Base-by-base conservation (phyloP, 441 rosid genomes). In the Jatropha multifida region DNA sequence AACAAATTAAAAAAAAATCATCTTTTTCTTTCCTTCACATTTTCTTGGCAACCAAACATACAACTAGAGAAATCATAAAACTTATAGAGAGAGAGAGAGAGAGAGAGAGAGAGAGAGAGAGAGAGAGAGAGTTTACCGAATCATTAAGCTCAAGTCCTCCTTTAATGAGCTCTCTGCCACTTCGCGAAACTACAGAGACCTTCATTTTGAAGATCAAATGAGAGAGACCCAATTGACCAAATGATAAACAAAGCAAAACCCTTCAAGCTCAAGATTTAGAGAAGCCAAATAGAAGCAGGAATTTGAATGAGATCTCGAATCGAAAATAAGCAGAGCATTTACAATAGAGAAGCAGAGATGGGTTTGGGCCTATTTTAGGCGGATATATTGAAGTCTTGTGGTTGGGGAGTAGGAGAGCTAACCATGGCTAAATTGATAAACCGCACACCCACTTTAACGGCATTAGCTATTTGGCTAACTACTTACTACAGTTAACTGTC, bases 81-180 rank as follows among this genome's bases (percentile, higher is more conserved):
- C 4, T 7, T 11, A 79, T 44, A 52, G 37, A 38, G 27, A 38
- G 41, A 73, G 70, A 74, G 68, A 56, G 65, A 69, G 60, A 66
- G 44, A 69, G 41, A 73, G 70, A 74, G 68, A 56, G 65, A 69
- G 60, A 66, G 44, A 69, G 68, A 52, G 37, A 38, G 27, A 38
- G 41, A 73, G 68, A 74, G 68, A 37, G 44, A 27, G 41, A 69
- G 71, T 71, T 65, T 86, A 92, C 98, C 76, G 94, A 89, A 73
- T 88, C 95, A 74, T 76, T 79, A 66, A 94, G 97, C 76, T 92
- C 89, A 63, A 94, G 80, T 27, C 95, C 95, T 64, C 88, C 95
- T 76, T 85, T 91, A 80, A 91, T 68, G 78, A 92, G 81, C 80
- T 94, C 97, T 82, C 93, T 85, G 41, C 97, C 98, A 79, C 94